phyloP scores from a whole-genome alignment of 352 stramenopile genomes.

The Elongisporangium prolatum region DNA sequence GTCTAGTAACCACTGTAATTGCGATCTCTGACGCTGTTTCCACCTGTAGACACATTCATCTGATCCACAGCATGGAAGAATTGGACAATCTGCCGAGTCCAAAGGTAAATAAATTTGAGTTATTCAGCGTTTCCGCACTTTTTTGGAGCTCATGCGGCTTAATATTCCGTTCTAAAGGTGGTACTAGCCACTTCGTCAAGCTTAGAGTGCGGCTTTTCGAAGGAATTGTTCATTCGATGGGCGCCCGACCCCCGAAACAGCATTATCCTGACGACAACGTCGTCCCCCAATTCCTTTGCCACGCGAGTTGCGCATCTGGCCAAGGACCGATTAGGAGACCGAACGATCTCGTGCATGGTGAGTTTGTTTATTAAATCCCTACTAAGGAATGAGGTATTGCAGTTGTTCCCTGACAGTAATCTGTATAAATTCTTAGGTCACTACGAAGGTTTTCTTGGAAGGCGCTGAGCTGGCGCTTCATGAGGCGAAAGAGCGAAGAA shows the following conservation, averaged over 20 bases:
- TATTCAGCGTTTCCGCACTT: no score
- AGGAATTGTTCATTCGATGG: conserved; percentile 84
- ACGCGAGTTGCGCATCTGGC: conserved; percentile 53
- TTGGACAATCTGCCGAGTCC: conserved; percentile 81
- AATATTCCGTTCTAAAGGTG: conserved; percentile 31
- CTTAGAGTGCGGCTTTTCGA: conserved; percentile 77
- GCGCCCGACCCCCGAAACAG: conserved; percentile 71
- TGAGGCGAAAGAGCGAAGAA: conserved; percentile 83
- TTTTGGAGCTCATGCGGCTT: background rate
- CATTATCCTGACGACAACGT: conserved; percentile 78
- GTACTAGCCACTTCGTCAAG: conserved; percentile 77
- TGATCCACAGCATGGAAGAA: conserved; percentile 84
- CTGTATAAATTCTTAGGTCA: conserved; percentile 20
- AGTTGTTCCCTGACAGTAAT: no score
- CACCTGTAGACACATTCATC: conserved; percentile 68
- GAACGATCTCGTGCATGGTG: conserved; percentile 55
- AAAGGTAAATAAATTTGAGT: conserved; percentile 60
- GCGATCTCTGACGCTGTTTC: background rate
- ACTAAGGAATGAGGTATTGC: background rate
- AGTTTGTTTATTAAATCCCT: conserved; percentile 4
- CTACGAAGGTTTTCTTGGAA: conserved; percentile 70
- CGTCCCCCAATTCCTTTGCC: conserved; percentile 62
- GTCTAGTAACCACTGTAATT: background rate
- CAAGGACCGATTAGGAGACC: conserved; percentile 41
- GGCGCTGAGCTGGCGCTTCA: conserved; percentile 80